Percentiles rank a stretch among this genome's conserved stretches.
These are phyloP conservation scores for Fusarium ambrosium DNA, from an alignment of 2,329 filamentous ascomycete genomes.

Conservation along the genomic window DNA sequence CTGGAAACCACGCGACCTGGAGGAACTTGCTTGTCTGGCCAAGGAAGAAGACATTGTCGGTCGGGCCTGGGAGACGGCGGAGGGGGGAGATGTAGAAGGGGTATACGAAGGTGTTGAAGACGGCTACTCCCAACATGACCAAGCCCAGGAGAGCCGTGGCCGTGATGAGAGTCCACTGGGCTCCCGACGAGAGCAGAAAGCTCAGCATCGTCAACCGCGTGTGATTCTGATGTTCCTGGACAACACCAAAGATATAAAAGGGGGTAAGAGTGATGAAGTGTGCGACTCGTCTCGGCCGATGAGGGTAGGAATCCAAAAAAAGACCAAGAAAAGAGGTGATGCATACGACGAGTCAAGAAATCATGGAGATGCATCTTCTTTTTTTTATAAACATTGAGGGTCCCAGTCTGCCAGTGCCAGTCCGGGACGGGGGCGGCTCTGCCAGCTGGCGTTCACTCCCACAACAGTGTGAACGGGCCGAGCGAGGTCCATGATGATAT, in stretches of 20 bases:
- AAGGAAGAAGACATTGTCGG: conserved; percentile 55
- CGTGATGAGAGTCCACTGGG: conserved; percentile 2
- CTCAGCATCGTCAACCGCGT: conserved; percentile 3
- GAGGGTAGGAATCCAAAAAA: neutral
- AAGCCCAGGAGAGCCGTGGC: neutral
- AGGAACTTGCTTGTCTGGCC: conserved; percentile 56
- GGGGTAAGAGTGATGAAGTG: neutral
- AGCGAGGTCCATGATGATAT: neutral
- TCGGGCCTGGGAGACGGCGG: conserved; percentile 60
- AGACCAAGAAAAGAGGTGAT: neutral
- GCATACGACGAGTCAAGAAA: neutral
- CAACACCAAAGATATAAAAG: neutral
- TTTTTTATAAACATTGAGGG: neutral
- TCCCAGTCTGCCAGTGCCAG: conserved; percentile 1
- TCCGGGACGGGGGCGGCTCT: neutral
- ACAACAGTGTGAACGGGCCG: neutral
- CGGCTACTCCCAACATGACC: neutral
- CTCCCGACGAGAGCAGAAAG: neutral
- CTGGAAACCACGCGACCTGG: conserved; percentile 45
- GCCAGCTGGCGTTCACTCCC: conserved; percentile 20
- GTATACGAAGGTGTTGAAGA: conserved; percentile 54
- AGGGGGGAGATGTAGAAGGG: conserved; percentile 59
- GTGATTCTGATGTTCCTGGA: conserved; percentile 7
- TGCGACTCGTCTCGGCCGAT: neutral
- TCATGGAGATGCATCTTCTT: neutral